These are phyloP conservation scores for Fraxinus platypoda DNA, from an alignment of 305 asterid species.

Conservation along the genomic window DNA sequence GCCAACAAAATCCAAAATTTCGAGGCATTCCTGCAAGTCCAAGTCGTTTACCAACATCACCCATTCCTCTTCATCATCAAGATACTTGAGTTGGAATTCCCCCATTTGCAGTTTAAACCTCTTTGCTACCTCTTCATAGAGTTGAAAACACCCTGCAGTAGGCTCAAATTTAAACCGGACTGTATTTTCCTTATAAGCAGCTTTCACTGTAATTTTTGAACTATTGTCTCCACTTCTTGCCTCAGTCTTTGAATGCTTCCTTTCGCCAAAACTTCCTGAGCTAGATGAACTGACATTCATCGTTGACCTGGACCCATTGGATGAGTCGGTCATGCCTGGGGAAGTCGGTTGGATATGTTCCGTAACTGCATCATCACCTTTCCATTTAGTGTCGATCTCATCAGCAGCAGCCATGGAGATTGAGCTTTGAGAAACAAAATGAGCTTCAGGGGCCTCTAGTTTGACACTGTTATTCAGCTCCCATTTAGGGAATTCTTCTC, in stretches of 20 bases:
- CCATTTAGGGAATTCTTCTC: constrained; percentile 19
- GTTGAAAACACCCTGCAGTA: constrained; percentile 23
- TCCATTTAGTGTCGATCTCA: constrained; percentile 19
- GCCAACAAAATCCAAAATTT: constrained; percentile 27
- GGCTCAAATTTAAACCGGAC: constrained; percentile 40
- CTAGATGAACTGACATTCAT: constrained; percentile 28
- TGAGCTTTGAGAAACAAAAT: constrained; percentile 27
- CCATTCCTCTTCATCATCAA: constrained; percentile 54
- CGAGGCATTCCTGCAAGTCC: constrained; percentile 42
- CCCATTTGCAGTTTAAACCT: constrained; percentile 38
- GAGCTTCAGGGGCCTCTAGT: constrained; percentile 16
- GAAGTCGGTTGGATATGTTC: constrained; percentile 35
- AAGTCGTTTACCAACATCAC: constrained; percentile 45
- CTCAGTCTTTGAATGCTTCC: not conserved
- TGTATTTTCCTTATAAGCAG: constrained; percentile 30
- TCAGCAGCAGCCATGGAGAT: constrained; percentile 23
- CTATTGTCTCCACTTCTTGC: constrained; percentile 11
- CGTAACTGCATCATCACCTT: constrained; percentile 18
- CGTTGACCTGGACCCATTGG: constrained; percentile 17
- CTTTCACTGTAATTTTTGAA: constrained; percentile 38
- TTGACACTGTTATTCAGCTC: not conserved
- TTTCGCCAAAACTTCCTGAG: constrained; percentile 24
- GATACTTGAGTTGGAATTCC: constrained; percentile 42
- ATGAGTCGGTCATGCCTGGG: constrained; percentile 39
- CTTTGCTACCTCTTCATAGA: constrained; percentile 41